phyloP scores from a whole-genome alignment of 2,329 filamentous ascomycete species.

The Pezicula rhizophila region DNA sequence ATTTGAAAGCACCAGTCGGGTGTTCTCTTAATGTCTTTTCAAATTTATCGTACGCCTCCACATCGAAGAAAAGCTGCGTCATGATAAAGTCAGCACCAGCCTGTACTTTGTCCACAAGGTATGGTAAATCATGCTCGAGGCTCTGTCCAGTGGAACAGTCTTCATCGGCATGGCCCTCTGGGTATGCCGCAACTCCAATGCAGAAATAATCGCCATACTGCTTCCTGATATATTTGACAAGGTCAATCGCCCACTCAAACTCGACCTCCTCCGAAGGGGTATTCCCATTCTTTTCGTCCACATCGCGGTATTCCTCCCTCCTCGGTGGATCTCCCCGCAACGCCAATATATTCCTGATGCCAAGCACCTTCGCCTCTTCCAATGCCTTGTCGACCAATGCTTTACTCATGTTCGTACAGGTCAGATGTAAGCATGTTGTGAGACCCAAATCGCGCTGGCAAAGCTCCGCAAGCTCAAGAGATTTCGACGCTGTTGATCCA shows the following conservation, averaged over 20 bases:
- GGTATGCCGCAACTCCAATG: slow-evolving; percentile 89
- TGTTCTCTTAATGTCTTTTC: slow-evolving; percentile 73
- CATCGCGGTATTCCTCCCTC: slow-evolving; percentile 76
- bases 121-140: slow-evolving; percentile 77
- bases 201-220: slow-evolving; percentile 93
- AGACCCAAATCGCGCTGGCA: slow-evolving; percentile 88
- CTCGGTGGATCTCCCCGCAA: slow-evolving; percentile 86
- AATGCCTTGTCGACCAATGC: slow-evolving; percentile 80
- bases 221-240: slow-evolving; percentile 83
- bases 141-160: slow-evolving; percentile 67
- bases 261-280: slow-evolving; percentile 53
- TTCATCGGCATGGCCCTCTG: slow-evolving; percentile 90
- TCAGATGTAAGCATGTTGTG: slow-evolving; percentile 92
- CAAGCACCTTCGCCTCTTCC: slow-evolving; percentile 82
- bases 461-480: slow-evolving; percentile 87
- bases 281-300: slow-evolving; percentile 50
- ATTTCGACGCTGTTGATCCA: slow-evolving; percentile 84
- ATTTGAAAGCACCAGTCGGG: slow-evolving; percentile 77
- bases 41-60: slow-evolving; percentile 74
- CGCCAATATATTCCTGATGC: slow-evolving; percentile 90
- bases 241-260: slow-evolving; percentile 82
- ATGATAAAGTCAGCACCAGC: slow-evolving; percentile 97
- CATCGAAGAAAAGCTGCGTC: slow-evolving; percentile 95
- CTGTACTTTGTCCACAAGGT: slow-evolving; percentile 80
- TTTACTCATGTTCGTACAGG: slow-evolving; percentile 95